phyloP scores from a whole-genome alignment of 192 early-diverging fungal species.

The Coemansia sp. region DNA sequence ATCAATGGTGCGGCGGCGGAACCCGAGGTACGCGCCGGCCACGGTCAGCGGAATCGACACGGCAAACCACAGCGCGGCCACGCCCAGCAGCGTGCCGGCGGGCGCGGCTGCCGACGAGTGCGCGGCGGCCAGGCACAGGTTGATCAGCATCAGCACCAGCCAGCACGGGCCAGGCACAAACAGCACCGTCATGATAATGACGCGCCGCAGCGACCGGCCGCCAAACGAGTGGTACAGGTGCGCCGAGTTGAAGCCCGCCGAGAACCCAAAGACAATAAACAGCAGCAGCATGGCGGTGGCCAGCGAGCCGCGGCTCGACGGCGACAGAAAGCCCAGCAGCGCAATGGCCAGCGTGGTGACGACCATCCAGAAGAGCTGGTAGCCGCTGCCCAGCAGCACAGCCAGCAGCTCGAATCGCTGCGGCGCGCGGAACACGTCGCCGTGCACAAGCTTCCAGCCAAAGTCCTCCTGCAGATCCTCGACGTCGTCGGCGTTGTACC shows the following conservation, averaged over 20 bases:
- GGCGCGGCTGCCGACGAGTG: conserved; percentile 87
- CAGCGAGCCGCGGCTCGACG: conserved; percentile 86
- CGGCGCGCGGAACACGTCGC: conserved; percentile 95
- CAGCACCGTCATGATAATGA: conserved; percentile 74
- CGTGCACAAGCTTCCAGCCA: conserved; percentile 97
- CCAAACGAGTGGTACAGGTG: conserved; percentile 91
- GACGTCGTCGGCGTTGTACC: conserved; percentile 72
- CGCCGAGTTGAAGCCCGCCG: conserved; percentile 88
- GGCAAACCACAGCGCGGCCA: conserved; percentile 78
- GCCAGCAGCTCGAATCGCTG: conserved; percentile 67
- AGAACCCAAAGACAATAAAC: conserved; percentile 81
- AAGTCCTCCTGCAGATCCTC: conserved; percentile 88
- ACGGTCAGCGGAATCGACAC: conserved; percentile 81
- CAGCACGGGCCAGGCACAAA: conserved; percentile 72
- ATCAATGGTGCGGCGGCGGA: conserved; percentile 64
- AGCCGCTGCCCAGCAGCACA: conserved; percentile 80
- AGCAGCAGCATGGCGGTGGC: conserved; percentile 89
- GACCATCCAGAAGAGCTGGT: conserved; percentile 73
- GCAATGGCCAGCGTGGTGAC: conserved; percentile 80
- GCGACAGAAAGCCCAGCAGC: conserved; percentile 91
- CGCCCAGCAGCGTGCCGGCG: conserved; percentile 76
- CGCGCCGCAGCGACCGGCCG: conserved; percentile 81
- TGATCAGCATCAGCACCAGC: conserved; percentile 62
- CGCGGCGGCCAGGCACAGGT: conserved; percentile 78
- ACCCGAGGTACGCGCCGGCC: conserved; percentile 69